Percentiles rank a stretch among this genome's conserved stretches.
These are phyloP conservation scores for Pichia nakasei DNA, from an alignment of 805 yeast species.

Conservation along the genomic window DNA sequence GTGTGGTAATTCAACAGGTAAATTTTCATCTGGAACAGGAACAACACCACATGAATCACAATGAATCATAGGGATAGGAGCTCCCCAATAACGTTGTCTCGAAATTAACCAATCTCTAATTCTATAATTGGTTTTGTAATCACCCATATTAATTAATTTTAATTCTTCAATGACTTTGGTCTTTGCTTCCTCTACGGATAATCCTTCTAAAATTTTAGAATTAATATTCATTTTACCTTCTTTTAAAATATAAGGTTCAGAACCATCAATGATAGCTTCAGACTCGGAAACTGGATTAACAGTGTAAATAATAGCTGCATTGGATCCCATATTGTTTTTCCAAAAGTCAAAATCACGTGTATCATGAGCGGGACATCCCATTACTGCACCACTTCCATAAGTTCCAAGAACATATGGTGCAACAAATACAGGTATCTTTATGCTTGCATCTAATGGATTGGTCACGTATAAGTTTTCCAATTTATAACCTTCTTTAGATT, in stretches of 20 bases:
- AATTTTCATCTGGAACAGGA: slow-evolving; percentile 79
- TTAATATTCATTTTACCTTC: slow-evolving; percentile 41
- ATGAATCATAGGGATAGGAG: slow-evolving; percentile 92
- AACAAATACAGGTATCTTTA: slow-evolving; percentile 62
- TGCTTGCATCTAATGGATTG: slow-evolving; percentile 49
- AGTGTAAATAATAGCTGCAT: slow-evolving; percentile 31
- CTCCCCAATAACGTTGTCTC: slow-evolving; percentile 97
- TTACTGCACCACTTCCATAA: slow-evolving; percentile 90
- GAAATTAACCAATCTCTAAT: slow-evolving; percentile 92
- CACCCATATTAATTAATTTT: slow-evolving; percentile 32
- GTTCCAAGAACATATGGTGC: slow-evolving; percentile 84
- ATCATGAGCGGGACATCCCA: slow-evolving; percentile 98
- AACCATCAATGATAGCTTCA: slow-evolving; percentile 4
- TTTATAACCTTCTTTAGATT: slow-evolving; percentile 51
- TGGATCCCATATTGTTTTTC: slow-evolving; percentile 46
- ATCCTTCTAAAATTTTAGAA: slow-evolving; percentile 44
- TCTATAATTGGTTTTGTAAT: slow-evolving; percentile 42
- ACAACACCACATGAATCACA: slow-evolving; percentile 83
- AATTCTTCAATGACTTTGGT: slow-evolving; percentile 35
- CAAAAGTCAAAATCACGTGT: slow-evolving; percentile 77
- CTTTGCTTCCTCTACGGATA: slow-evolving; percentile 43
- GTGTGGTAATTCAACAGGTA: slow-evolving; percentile 76
- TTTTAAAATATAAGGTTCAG: slow-evolving; percentile 30
- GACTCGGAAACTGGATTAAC: slow-evolving; percentile 31
- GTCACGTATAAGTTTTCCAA: slow-evolving; percentile 35